Evolutionary conservation across 441 rosid genomes (phyloP).

Genomic region (Populus hybrid): DNA sequence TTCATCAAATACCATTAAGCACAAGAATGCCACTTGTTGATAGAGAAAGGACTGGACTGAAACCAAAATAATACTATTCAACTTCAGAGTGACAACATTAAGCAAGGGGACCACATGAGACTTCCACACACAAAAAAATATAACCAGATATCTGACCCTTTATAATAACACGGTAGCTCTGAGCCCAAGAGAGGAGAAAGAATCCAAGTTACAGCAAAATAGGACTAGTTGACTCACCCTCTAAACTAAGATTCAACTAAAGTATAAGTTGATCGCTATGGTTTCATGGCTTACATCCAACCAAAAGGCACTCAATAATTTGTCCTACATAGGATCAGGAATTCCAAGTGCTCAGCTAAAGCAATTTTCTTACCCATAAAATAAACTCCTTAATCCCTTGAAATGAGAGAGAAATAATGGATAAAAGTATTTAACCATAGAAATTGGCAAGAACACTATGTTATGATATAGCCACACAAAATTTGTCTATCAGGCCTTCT

Average conservation of each 20-base stretch:
- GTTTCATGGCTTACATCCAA: not conserved
- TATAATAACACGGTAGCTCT: not conserved
- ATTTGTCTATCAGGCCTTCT: not conserved
- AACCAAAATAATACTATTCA: not conserved
- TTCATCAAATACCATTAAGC: not conserved
- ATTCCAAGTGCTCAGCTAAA: not conserved
- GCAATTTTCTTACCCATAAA: not conserved
- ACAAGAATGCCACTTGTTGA: not conserved
- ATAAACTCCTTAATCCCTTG: not conserved
- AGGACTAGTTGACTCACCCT: not conserved
- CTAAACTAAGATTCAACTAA: not conserved
- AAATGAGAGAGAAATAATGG: not conserved
- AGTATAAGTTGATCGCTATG: not conserved
- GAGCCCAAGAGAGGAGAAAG: not conserved
- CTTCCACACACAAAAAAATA: not conserved
- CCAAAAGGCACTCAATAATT: slow-evolving; percentile 1
- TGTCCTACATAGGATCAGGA: not conserved
- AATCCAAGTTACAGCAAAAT: not conserved
- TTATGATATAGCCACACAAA: not conserved
- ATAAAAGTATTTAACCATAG: not conserved
- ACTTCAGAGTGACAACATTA: not conserved
- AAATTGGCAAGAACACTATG: not conserved
- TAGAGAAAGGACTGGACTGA: not conserved
- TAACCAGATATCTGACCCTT: not conserved
- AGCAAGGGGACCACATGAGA: not conserved